Base-by-base conservation (phyloP, 305 asterid genomes). In the Fraxinus angustifolia region DNA sequence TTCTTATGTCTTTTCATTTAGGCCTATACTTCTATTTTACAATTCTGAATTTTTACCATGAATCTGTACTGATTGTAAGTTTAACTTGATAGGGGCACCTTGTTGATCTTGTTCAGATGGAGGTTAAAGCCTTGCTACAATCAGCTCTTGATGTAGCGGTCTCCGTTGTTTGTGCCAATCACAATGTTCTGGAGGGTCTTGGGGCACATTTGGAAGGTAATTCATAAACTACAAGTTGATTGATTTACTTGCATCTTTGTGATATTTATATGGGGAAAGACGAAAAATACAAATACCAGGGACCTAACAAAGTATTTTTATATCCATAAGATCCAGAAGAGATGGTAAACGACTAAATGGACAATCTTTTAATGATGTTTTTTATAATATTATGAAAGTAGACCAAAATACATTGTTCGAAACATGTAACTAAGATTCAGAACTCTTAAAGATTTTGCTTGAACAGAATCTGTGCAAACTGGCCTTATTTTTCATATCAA, bases 171-270 rank as follows among this genome's bases (percentile, higher is more conserved):
- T 97, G 97, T 74, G 99, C 99, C 70, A 96, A 96, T 87, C 94
- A 91, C 75, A 83, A 91, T 30, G 95, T 94, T 83, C 86, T 96
- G 86, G 99, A 96, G 89, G 99, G 98, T 78, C 93, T 94, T 67
- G 99, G 99, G 8, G 97, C 99, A 50, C 91, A 93, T 87, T 84
- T 96, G 81, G 98, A 93, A 94, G 98, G 98, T 96, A 90, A 68
- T 78, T 30, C 73, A 28, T 11, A 68, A 33, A 78, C 26, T 76
- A 23, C 21, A 60, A 21, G 42, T 38, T 36, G 11, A 23, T 26
- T 35, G 16, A 56, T 82, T 82, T 80, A 60, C 79, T 77, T 78
- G 75, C 80, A 77, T 78, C 53, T 40, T 11, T 16, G 58, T 48
- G 26, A 48, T 31, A 72, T 28, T 4, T 74, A 65, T 68, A 33